Evolutionary conservation across 2,329 filamentous ascomycete species (phyloP), one percentile per base, ranked within the genome.

Genomic region (Xylariaceae sp.): DNA sequence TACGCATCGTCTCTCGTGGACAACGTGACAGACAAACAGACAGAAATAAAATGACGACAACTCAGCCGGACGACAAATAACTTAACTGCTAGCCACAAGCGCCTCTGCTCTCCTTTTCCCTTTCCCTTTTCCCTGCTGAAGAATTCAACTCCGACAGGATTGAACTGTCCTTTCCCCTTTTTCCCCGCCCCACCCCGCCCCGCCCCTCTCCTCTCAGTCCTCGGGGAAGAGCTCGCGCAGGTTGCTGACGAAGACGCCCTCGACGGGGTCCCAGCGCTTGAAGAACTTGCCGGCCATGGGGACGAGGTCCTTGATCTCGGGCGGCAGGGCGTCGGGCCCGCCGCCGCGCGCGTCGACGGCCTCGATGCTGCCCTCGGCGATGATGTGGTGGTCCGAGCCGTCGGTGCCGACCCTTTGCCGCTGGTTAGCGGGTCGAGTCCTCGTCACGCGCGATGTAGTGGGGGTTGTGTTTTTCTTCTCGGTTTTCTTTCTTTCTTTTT

Each of bases 201-300:
- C n/a, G n/a, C n/a, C n/a, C n/a, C n/a, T n/a, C n/a, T n/a, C n/a
- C 5, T 31, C 18, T 57, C 45, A 94, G 59, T 93, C 86, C 52
- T 94, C 83, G 1, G 90, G 90, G 58, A 88, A 95, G 51, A 89
- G 78, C 47, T 93, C 85, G 46, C 62, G 60, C 19, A 74, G 52
- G 57, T 95, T 96, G 47, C 87, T 94, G 19, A 94, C 70, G 61
- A 96, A 98, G 4, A 61, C 67, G 45, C 76, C 76, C 0, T 60
- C 67, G 21, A 63, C 64, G 4, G 57, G 52, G 58, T 95, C 85
- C 68, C 88, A 96, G 26, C 87, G 70, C 58, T 86, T 93, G 58
- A 98, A 96, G 57, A 85, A 86, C 48, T 80, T 82, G 1, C 92
- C 92, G 3, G 88, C 86, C 45, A 84, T 60, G 29, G 68, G 67